phyloP scores from a whole-genome alignment of 495 filamentous ascomycete genomes.

The Aspergillus haitiensis region DNA sequence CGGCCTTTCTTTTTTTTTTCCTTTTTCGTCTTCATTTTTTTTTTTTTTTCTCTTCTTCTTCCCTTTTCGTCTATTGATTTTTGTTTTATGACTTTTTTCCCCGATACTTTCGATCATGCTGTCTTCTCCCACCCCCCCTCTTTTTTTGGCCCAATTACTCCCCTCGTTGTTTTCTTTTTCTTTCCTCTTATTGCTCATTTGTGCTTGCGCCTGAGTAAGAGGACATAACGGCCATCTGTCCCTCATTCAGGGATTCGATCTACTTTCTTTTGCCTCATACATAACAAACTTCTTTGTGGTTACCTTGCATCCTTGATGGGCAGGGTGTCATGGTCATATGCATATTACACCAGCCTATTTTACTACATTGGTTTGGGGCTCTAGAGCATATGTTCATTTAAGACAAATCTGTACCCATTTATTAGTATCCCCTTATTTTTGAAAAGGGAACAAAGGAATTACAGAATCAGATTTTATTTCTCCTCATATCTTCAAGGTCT shows the following conservation, averaged over 20 bases:
- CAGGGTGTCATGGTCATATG: conserved; percentile 22
- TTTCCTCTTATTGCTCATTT: conserved; percentile 1
- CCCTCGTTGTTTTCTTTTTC: background rate
- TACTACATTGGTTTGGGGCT: background rate
- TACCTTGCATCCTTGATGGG: conserved; percentile 25
- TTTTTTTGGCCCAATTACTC: background rate
- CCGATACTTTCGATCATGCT: too few species aligned
- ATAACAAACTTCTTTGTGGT: conserved; percentile 15
- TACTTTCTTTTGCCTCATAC: background rate
- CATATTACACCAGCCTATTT: conserved; percentile 16
- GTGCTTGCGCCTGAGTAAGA: background rate
- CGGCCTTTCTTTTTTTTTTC: background rate
- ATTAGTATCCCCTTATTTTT: background rate
- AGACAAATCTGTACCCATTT: conserved; percentile 12
- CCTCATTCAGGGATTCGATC: conserved; percentile 6
- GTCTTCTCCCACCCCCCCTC: background rate
- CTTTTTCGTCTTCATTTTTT: background rate
- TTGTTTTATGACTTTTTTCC: background rate
- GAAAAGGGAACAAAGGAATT: background rate
- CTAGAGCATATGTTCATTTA: conserved; percentile 11
- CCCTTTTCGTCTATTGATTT: background rate
- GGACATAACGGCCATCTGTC: background rate
- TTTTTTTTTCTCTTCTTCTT: background rate
- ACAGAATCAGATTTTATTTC: background rate
- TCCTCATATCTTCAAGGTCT: conserved; percentile 9